Base-by-base conservation (phyloP, 108 stramenopile species). In the Cyclotella atomus region DNA sequence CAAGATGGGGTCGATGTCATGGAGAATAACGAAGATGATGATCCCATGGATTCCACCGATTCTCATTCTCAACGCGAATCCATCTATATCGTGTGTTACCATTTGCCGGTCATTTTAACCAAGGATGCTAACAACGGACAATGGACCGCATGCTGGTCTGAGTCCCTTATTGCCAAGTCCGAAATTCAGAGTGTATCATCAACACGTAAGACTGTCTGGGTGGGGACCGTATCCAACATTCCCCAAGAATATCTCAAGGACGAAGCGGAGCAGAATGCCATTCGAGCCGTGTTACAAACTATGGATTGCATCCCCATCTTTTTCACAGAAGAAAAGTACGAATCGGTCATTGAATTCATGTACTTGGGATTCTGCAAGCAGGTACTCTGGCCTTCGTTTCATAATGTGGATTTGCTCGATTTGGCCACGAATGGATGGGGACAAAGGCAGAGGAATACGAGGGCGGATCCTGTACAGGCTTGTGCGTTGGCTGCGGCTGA, bases 351-450 rank as follows among this genome's bases (percentile, higher is more conserved):
- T 66, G 93, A 76, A 77, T 85, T 34, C 86, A 94, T 81, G 84
- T 99, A 99, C 70, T 83, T 93, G 36, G 96, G 98, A 25, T 97
- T 95, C 73, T 99, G 99, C 83, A 97, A 98, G 80, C 93, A 95
- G 78, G 94, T 98, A 21, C 70, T 99, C 19, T 98, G 99, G 97
- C 98, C 98, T 3, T 87, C 91, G 41, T 98, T 99, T 74, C 99
- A 99, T 79, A 99, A 99, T 67, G 97, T 99, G 46, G 95, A 97
- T 53, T 59, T 93, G 47, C 62, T 97, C 10, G 97, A 97, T 81
- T 80, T 91, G 77, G 84, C 83, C 41, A 88, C 84, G 27, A 83
- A 84, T 57, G 82, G 82, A 50, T 83, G 82, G 82, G 82, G 82
- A n/a, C 71, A 82, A 28, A 41, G 77, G 53, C 78, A 73, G 41